These are phyloP conservation scores for Starmerella floricola DNA, from an alignment of 805 yeast genomes.

Conservation along the genomic window DNA sequence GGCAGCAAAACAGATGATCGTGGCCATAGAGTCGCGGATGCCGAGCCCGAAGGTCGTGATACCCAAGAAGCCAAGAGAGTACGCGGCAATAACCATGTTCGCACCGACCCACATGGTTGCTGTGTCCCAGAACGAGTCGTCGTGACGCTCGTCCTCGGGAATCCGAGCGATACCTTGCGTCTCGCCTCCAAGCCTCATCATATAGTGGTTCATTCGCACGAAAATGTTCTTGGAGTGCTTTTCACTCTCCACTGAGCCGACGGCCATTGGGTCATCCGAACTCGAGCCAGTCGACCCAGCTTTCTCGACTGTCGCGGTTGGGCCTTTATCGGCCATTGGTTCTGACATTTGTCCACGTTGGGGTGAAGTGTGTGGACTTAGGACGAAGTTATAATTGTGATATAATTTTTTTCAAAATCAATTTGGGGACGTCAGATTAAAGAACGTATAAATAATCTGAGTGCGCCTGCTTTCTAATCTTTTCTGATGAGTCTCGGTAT, in stretches of 20 bases:
- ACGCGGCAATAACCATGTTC: conserved; percentile 75
- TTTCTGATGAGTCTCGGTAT: not conserved
- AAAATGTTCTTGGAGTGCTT: conserved; percentile 14
- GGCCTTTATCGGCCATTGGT: not conserved
- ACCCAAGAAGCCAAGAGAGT: conserved; percentile 64
- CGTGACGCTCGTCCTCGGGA: conserved; percentile 65
- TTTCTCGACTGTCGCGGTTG: conserved; percentile 5
- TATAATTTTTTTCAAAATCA: no score
- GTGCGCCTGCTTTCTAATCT: conserved; percentile 1
- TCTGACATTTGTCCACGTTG: conserved; percentile 1
- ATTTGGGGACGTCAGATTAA: no score
- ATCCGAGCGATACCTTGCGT: conserved; percentile 71
- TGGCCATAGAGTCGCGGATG: conserved; percentile 58
- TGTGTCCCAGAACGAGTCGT: conserved; percentile 52
- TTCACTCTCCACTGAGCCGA: conserved; percentile 3
- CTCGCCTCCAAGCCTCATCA: conserved; percentile 32
- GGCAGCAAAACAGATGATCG: conserved; percentile 58
- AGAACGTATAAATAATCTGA: not conserved
- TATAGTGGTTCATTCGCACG: conserved; percentile 15
- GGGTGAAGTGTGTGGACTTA: no score
- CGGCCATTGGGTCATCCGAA: conserved; percentile 10
- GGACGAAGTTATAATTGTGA: no score
- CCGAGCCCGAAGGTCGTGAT: conserved; percentile 51
- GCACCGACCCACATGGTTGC: conserved; percentile 89
- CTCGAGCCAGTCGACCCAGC: conserved; percentile 5